Base-by-base conservation (phyloP, 768 basidiomycete species). In the Dioszegia aurantiaca region DNA sequence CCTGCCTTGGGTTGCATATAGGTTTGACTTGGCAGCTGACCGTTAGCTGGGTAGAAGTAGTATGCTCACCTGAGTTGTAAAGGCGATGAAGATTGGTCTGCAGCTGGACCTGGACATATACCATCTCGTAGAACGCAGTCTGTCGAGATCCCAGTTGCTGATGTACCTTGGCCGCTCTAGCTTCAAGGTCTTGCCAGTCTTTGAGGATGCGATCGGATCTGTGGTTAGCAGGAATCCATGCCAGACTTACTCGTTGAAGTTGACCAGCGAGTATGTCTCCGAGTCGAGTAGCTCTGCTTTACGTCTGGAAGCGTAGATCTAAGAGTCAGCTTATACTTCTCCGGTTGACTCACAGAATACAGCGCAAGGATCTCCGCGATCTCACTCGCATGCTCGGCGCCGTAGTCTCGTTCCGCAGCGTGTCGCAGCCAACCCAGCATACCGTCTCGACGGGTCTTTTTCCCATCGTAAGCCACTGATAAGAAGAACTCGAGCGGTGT, bases 401-500 rank as follows among this genome's bases (percentile, higher is more conserved):
- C 83, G 63, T 86, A 87, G 69, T 87, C 86, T 24, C 86, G 80
- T 58, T 81, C 77, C 0, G 85, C 85, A 85, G 84, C 87, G 37
- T 64, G 60, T 4, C 73, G 77, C 42, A 85, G 82, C 68, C 81
- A 87, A 23, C 68, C 76, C 36, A 82, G 69, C 47, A 85, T 65
- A 66, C 85, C 85, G 56, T 81, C 77, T 5, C 77, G 79, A 16
- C 78, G 80, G 81, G 83, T 87, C 14, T 78, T 69, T 0, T 83
- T 78, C 0, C 82, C 70, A 62, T 87, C 81, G 80, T 83, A 87
- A 2, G 81, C 86, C 42, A 82, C 81, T 12, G 76, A 79, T 63
- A 88, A 75, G 80, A 86, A 87, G 72, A 84, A 87, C 62, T 87
- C 85, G 27, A 80, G 84, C 51, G 85, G 82, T 53, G 85, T 82